Evolutionary conservation across 345 rosid genomes (phyloP).

Genomic region (Viola odorata): DNA sequence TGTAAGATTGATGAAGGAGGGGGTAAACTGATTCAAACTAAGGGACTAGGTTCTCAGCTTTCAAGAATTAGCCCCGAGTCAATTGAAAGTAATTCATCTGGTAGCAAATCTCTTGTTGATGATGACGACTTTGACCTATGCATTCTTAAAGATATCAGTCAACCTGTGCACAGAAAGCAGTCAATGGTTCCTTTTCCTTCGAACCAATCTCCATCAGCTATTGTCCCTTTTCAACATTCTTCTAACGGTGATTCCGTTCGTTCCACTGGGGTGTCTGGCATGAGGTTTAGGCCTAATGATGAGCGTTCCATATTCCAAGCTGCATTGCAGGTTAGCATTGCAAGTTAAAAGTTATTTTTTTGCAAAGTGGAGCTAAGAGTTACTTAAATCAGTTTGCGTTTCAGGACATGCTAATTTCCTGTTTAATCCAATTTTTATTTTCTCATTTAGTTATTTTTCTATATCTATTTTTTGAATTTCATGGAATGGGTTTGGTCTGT

Average conservation of each 20-base stretch:
- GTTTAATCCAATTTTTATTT: too few relatives aligned
- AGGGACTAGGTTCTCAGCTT: constrained; percentile 31
- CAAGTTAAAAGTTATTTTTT: background rate
- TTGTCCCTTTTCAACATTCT: constrained; percentile 23
- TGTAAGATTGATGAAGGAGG: constrained; percentile 33
- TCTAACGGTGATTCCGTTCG: constrained; percentile 22
- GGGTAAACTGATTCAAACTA: constrained; percentile 25
- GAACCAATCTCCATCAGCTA: background rate
- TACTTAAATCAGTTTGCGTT: too few relatives aligned
- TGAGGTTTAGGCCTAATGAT: constrained; percentile 39
- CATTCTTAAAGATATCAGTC: constrained; percentile 72
- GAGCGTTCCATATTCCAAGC: constrained; percentile 52
- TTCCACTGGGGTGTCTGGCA: constrained; percentile 34
- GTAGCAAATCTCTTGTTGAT: constrained; percentile 49
- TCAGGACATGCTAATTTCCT: too few relatives aligned
- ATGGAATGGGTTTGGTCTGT: too few relatives aligned
- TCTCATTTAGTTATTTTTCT: too few relatives aligned
- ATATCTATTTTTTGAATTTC: too few relatives aligned
- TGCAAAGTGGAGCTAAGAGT: too few relatives aligned
- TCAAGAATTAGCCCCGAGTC: constrained; percentile 63
- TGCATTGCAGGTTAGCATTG: constrained; percentile 71
- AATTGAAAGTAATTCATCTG: constrained; percentile 55
- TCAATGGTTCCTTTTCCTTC: constrained; percentile 26
- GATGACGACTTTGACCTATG: constrained; percentile 62
- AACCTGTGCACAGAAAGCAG: constrained; percentile 36